Evolutionary conservation across 2,329 filamentous ascomycete species (phyloP).

Genomic region (Venturia effusa): DNA sequence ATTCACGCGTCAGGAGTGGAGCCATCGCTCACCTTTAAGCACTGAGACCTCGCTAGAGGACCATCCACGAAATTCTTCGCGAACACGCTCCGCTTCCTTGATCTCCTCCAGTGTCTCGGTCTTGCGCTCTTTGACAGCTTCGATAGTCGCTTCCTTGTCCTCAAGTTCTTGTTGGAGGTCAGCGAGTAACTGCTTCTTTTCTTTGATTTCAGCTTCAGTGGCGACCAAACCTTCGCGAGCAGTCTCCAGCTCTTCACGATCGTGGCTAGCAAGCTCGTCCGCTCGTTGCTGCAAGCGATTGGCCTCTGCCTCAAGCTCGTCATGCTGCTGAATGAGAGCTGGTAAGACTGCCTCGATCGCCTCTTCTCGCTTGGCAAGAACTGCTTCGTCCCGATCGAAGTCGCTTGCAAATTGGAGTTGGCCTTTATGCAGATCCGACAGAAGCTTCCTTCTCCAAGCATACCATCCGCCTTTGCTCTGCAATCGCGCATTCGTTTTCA

Average conservation of each 20-base stretch:
- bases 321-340: slow-evolving; percentile 47
- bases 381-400: slow-evolving; percentile 62
- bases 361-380: slow-evolving; percentile 56
- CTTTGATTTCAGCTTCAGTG: slow-evolving; percentile 57
- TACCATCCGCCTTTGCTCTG: slow-evolving; percentile 97
- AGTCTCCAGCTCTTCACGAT: slow-evolving; percentile 65
- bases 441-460: slow-evolving; percentile 86
- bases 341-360: slow-evolving; percentile 61
- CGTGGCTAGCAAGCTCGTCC: slow-evolving; percentile 64
- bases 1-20: background rate
- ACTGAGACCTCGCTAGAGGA: slow-evolving; percentile 67
- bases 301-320: slow-evolving; percentile 52
- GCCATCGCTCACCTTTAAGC: slow-evolving; percentile 57
- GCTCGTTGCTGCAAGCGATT: slow-evolving; percentile 60
- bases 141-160: slow-evolving; percentile 55
- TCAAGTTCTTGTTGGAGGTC: slow-evolving; percentile 56
- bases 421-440: slow-evolving; percentile 70
- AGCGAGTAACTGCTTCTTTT: slow-evolving; percentile 57
- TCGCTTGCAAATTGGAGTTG: slow-evolving; percentile 64
- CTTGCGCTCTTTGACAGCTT: slow-evolving; percentile 55
- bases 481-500: slow-evolving; percentile 83
- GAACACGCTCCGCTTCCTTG: slow-evolving; percentile 66
- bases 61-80: slow-evolving; percentile 85
- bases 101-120: slow-evolving; percentile 62
- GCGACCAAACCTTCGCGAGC: slow-evolving; percentile 58